Base-by-base conservation (phyloP, 1,284 basidiomycete species). In the Paramarasmius palmivorus region DNA sequence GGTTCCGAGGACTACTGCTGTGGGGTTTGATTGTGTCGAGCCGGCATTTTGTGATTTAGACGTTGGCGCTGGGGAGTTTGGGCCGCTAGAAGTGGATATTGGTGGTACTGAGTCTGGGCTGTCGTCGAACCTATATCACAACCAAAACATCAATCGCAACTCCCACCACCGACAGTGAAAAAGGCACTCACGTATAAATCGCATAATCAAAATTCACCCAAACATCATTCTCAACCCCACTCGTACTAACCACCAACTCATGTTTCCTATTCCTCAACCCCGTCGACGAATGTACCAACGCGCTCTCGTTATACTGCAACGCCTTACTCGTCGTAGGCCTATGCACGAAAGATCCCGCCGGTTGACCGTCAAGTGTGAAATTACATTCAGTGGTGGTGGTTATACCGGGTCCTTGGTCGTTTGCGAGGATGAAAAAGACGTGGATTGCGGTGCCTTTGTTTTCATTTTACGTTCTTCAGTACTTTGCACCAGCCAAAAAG, bases 191-290 rank as follows among this genome's bases (percentile, higher is more conserved):
- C 72, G 68, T 70, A 57, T 73, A 73, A 25, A 68, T 65, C 1
- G 69, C 71, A 60, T 70, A 71, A 54, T 73, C 72, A 56, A 73
- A 73, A 51, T 66, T 70, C 26, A 71, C 58, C 40, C 61, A 71
- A 17, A 66, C 58, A 36, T 63, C 56, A 37, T 56, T 47, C 26
- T 61, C 55, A 1, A 61, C 37, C 17, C 57, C 62, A 6, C 57
- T 54, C 9, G 61, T 61, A 7, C 61, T 58, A 9, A 68, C 65
- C 8, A 59, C 40, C 10, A 73, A 52, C 4, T 53, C 65, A 49
- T 71, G 71, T 9, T 61, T 49, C 19, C 19, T 49, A 25, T 67
- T 62, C 12, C 54, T 19, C 6, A 71, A 53, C 2, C 50, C 56
- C 0, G 50, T 53, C 17, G 57, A 42, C 8, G 55, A 59, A 50